phyloP scores from a whole-genome alignment of 2,329 filamentous ascomycete genomes.

The Aureobasidium melanogenum region DNA sequence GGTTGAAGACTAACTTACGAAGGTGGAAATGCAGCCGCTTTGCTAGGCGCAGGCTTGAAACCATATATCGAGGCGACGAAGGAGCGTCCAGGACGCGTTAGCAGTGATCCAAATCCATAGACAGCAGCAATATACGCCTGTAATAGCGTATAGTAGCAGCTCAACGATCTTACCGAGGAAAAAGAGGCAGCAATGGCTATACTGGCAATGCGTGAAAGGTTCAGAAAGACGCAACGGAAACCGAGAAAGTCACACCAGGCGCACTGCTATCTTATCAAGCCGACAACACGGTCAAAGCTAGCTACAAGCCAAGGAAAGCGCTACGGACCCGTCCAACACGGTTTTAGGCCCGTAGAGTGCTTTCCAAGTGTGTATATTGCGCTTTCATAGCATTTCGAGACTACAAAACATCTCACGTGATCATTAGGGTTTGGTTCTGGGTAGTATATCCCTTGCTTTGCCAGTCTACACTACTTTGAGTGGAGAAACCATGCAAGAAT shows the following conservation, averaged over 20 bases:
- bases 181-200: background rate
- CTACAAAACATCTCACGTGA: background rate
- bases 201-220: background rate
- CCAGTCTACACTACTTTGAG: no score
- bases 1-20: background rate
- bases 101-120: no score
- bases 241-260: background rate
- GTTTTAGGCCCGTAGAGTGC: background rate
- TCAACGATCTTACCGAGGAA: background rate
- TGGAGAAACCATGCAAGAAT: fast-evolving
- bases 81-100: background rate
- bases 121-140: background rate
- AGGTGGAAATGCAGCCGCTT: background rate
- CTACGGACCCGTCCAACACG: background rate
- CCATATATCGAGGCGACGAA: background rate
- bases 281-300: background rate
- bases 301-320: background rate
- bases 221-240: background rate
- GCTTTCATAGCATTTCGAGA: background rate
- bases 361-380: background rate
- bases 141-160: background rate
- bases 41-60: background rate
- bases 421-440: background rate
- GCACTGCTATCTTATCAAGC: background rate
- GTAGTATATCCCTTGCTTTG: background rate